Percentiles rank a stretch among this genome's conserved stretches.
These are phyloP conservation scores for Psilocybe sp. DNA, from an alignment of 768 basidiomycete genomes.

Conservation along the genomic window DNA sequence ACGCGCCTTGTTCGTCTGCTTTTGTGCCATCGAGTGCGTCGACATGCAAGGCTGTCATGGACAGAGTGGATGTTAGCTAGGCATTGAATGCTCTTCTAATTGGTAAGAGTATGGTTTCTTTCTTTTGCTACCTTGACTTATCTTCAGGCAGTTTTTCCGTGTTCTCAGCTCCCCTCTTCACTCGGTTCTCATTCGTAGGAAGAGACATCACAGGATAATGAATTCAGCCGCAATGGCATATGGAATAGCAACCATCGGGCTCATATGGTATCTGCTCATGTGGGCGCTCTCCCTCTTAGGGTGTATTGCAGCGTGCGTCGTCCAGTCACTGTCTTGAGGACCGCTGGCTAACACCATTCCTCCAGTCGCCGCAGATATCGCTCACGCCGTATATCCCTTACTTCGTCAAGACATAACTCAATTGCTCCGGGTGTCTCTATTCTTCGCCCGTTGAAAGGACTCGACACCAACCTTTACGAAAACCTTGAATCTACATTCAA, in stretches of 20 bases:
- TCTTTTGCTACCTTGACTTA: too few species aligned
- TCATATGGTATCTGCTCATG: constrained; percentile 58
- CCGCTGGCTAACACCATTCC: not conserved
- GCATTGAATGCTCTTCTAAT: too few species aligned
- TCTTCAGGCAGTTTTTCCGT: too few species aligned
- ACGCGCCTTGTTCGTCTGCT: too few species aligned
- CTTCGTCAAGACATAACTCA: constrained; percentile 41
- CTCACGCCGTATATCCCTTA: constrained; percentile 59
- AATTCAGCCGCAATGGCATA: constrained; percentile 10
- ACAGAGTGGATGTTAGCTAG: too few species aligned
- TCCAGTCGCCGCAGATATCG: constrained; percentile 75
- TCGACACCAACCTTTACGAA: constrained; percentile 94
- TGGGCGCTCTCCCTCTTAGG: constrained; percentile 72
- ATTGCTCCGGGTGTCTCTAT: constrained; percentile 87
- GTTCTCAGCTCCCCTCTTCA: too few species aligned
- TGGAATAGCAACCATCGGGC: constrained; percentile 35
- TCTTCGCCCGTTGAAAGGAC: constrained; percentile 89
- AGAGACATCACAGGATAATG: constrained; percentile 3
- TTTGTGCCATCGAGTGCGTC: too few species aligned
- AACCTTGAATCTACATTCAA: constrained; percentile 91
- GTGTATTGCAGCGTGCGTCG: constrained; percentile 57
- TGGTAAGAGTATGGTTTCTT: too few species aligned
- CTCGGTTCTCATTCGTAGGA: too few species aligned
- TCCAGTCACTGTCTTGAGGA: constrained; percentile 25
- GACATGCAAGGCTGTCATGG: too few species aligned